Percentiles rank a stretch among this genome's conserved stretches.
Evolutionary conservation across 768 basidiomycete genomes (phyloP).

Genomic region (Lactarius indigo): DNA sequence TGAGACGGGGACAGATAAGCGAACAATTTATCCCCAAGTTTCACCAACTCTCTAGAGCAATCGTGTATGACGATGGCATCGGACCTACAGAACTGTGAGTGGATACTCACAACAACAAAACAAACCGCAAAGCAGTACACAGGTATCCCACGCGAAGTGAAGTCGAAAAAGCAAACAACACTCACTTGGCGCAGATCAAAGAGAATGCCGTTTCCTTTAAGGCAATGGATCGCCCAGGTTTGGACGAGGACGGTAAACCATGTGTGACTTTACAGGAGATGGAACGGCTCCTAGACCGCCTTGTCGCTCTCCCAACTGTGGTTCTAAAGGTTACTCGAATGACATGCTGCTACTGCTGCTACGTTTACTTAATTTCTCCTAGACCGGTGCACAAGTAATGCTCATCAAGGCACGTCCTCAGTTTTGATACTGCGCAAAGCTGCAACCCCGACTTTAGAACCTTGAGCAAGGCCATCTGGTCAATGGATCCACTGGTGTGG

Average conservation of each 20-base stretch:
- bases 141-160: slow-evolving; percentile 71
- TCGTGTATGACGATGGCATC: slow-evolving; percentile 67
- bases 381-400: slow-evolving; percentile 88
- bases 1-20: slow-evolving; percentile 71
- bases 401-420: slow-evolving; percentile 53
- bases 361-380: slow-evolving; percentile 1
- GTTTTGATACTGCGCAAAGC: background rate
- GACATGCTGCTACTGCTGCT: background rate
- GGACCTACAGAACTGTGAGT: slow-evolving; percentile 78
- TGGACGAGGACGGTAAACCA: slow-evolving; percentile 40
- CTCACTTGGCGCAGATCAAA: slow-evolving; percentile 44
- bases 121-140: background rate
- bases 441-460: slow-evolving; percentile 44
- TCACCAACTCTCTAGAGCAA: slow-evolving; percentile 48
- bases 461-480: slow-evolving; percentile 63
- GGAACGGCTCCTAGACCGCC: slow-evolving; percentile 48
- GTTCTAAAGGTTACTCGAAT: slow-evolving; percentile 40
- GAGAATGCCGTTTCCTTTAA: slow-evolving; percentile 39
- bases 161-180: slow-evolving; percentile 65
- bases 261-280: slow-evolving; percentile 37
- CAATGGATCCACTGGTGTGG: slow-evolving; percentile 65
- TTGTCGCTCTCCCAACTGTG: slow-evolving; percentile 50
- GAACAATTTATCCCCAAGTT: slow-evolving; percentile 47
- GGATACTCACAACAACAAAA: background rate
- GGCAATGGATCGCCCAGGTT: slow-evolving; percentile 45